Evolutionary conservation across 2,329 filamentous ascomycete genomes (phyloP).

Genomic region (Pestalotiopsis fici): DNA sequence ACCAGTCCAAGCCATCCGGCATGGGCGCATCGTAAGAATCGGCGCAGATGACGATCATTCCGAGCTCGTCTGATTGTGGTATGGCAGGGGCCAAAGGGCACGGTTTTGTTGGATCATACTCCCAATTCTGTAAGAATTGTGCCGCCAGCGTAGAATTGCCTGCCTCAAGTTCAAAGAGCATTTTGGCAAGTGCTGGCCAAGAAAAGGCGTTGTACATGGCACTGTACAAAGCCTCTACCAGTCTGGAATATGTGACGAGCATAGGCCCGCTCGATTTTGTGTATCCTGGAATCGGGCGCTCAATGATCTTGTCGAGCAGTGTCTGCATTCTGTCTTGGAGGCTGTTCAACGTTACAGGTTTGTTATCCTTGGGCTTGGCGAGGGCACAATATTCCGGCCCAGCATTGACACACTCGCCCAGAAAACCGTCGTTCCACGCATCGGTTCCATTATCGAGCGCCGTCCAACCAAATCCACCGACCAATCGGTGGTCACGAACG

Average conservation of each 20-base stretch:
- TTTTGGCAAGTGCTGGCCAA: slow-evolving; percentile 43
- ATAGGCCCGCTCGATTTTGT: slow-evolving; percentile 39
- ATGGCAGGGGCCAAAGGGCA: slow-evolving; percentile 25
- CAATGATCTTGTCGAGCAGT: slow-evolving; percentile 37
- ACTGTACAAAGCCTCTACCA: slow-evolving; percentile 40
- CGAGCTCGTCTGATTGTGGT: slow-evolving; percentile 40
- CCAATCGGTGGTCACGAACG: slow-evolving; percentile 43
- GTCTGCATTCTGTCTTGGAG: slow-evolving; percentile 40
- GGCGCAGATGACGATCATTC: slow-evolving; percentile 42
- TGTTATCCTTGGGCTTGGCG: slow-evolving; percentile 31
- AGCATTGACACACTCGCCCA: slow-evolving; percentile 50
- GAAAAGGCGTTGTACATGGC: slow-evolving; percentile 42
- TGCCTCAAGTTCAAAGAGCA: slow-evolving; percentile 43
- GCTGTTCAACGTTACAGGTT: slow-evolving; percentile 32
- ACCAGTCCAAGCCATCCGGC: slow-evolving; percentile 44
- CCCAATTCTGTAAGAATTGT: slow-evolving; percentile 41
- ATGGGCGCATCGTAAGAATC: slow-evolving; percentile 45
- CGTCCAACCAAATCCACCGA: slow-evolving; percentile 48
- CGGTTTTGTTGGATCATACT: slow-evolving; percentile 40
- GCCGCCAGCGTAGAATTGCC: slow-evolving; percentile 45
- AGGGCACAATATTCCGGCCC: slow-evolving; percentile 47
- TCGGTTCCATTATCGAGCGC: slow-evolving; percentile 50
- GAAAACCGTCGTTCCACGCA: slow-evolving; percentile 50
- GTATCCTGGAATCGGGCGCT: slow-evolving; percentile 40
- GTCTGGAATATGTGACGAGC: slow-evolving; percentile 44